Evolutionary conservation across 1,284 basidiomycete genomes (phyloP).

Genomic region (Ceratobasidium sp.): DNA sequence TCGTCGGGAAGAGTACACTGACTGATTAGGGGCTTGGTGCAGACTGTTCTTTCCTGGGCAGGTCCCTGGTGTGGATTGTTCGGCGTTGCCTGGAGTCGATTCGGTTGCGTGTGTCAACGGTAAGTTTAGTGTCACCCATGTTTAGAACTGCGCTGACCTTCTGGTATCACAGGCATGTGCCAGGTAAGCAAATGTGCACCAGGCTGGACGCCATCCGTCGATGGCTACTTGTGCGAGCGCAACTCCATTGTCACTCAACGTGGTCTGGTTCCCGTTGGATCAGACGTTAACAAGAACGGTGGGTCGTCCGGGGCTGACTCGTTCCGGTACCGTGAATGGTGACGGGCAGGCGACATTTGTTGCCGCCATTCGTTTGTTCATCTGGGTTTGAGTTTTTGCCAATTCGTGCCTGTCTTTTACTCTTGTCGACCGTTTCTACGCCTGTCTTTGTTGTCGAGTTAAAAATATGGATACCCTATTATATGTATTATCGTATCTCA

Average conservation of each 20-base stretch:
- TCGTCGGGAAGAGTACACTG: neutral
- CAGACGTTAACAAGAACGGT: neutral
- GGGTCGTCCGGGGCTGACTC: neutral
- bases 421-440: neutral
- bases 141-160: neutral
- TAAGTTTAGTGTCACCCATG: neutral
- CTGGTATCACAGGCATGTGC: conserved; percentile 5
- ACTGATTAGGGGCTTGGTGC: neutral
- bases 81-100: conserved; percentile 13
- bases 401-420: neutral
- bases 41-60: conserved; percentile 26
- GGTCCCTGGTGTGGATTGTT: conserved; percentile 21
- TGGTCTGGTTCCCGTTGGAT: neutral
- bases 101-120: conserved; percentile 8
- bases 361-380: neutral
- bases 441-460: neutral
- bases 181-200: neutral
- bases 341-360: neutral
- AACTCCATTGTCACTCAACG: neutral
- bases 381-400: neutral
- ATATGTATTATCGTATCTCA: too few species aligned
- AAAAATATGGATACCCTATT: neutral
- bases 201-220: conserved; percentile 1
- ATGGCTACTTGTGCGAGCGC: conserved; percentile 17
- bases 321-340: neutral